Conservation (phyloP, 2,329 filamentous ascomycete genomes). For the Fusarium humuli region DNA sequence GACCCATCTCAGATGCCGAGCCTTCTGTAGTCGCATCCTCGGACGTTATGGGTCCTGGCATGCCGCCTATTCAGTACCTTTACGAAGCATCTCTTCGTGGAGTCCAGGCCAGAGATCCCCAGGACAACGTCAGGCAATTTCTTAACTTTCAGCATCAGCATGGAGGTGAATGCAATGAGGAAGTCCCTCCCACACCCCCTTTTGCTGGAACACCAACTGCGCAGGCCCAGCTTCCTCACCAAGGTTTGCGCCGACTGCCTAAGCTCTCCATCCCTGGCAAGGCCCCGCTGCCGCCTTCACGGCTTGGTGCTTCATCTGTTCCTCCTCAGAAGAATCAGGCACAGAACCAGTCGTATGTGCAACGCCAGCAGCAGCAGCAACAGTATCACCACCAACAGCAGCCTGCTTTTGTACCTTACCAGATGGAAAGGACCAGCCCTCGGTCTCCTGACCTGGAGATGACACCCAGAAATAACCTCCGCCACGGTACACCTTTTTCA, state of each 20-base stretch:
- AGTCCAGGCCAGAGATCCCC: slow-evolving; percentile 80
- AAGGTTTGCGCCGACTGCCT: slow-evolving; percentile 69
- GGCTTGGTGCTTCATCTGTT: slow-evolving; percentile 46
- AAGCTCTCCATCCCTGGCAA: slow-evolving; percentile 69
- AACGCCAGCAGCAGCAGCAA: slow-evolving; percentile 29
- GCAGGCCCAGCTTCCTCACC: slow-evolving; percentile 60
- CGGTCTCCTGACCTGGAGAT: slow-evolving; percentile 65
- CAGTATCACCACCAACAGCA: slow-evolving; percentile 11
- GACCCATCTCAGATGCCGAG: slow-evolving; percentile 78
- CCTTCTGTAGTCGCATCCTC: slow-evolving; percentile 92
- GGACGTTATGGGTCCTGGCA: slow-evolving; percentile 81
- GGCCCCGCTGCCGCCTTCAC: slow-evolving; percentile 44
- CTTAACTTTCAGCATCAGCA: slow-evolving; percentile 79
- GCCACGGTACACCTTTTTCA: slow-evolving; percentile 87
- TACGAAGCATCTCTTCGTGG: slow-evolving; percentile 79
- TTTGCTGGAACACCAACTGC: slow-evolving; percentile 67
- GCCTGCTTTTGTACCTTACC: slow-evolving; percentile 60
- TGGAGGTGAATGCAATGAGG: slow-evolving; percentile 56
- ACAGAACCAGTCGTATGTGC: slow-evolving; percentile 41
- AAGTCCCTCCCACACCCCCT: slow-evolving; percentile 76
- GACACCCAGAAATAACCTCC: slow-evolving; percentile 71
- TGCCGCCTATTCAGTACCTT: slow-evolving; percentile 75
- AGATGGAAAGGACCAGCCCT: slow-evolving; percentile 64
- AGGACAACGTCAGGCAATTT: slow-evolving; percentile 94
- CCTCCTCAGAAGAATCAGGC: slow-evolving; percentile 44